Percentiles rank a stretch among this genome's conserved stretches.
phyloP scores from a whole-genome alignment of 345 rosid genomes.

The Brassica carinata region DNA sequence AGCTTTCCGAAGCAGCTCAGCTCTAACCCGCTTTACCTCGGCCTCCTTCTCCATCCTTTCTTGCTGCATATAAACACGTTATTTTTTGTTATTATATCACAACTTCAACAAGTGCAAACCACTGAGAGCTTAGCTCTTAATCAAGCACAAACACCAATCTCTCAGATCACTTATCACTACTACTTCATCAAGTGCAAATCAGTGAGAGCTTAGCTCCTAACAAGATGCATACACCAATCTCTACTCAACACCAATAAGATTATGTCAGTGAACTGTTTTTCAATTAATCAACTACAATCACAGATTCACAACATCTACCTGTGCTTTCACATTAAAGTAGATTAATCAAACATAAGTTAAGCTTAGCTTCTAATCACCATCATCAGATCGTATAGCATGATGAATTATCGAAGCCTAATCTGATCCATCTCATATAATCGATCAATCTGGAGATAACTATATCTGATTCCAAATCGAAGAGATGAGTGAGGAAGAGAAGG shows the following conservation, averaged over 20 bases:
- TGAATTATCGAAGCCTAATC: not conserved
- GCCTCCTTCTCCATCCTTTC: slow-evolving; percentile 66
- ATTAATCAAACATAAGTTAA: not conserved
- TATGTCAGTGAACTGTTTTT: not conserved
- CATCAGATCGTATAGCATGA: not conserved
- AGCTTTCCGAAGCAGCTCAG: slow-evolving; percentile 52
- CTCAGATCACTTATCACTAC: not conserved
- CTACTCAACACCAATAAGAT: not conserved
- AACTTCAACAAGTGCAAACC: not conserved
- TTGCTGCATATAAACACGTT: slow-evolving; percentile 37
- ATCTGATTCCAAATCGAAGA: not conserved
- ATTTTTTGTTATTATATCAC: not conserved
- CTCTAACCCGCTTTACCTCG: slow-evolving; percentile 58
- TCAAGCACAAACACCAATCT: too few relatives aligned
- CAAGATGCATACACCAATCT: not conserved
- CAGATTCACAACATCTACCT: not conserved
- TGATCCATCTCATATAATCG: not conserved
- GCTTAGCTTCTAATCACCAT: not conserved
- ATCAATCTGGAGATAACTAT: not conserved
- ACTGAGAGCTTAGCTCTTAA: not conserved
- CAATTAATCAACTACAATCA: not conserved
- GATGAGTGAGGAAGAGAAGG: not conserved
- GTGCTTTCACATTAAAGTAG: not conserved
- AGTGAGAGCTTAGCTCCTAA: not conserved
- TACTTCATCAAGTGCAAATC: not conserved